Percentiles rank a stretch among this genome's conserved stretches.
Evolutionary conservation across 2,329 filamentous ascomycete genomes (phyloP).

Genomic region (Pleoardoris graminearum): DNA sequence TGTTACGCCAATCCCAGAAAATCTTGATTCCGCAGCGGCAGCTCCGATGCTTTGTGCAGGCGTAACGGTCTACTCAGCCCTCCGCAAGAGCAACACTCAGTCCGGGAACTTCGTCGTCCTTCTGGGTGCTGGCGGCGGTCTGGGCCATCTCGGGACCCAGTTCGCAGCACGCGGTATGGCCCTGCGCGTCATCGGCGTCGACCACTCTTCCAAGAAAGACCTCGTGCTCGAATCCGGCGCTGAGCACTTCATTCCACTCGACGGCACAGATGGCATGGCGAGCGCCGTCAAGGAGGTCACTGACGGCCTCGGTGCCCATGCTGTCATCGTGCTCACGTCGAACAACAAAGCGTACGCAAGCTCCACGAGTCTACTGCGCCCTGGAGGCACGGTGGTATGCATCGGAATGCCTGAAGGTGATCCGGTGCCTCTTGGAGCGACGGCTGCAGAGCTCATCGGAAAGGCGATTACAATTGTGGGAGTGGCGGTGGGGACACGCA

Average conservation of each 20-base stretch:
- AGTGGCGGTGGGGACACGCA: constrained; percentile 51
- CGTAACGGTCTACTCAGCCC: constrained; percentile 66
- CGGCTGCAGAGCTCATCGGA: constrained; percentile 46
- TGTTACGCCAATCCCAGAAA: constrained; percentile 70
- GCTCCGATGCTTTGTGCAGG: constrained; percentile 70
- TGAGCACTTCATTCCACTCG: constrained; percentile 67
- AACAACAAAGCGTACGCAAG: constrained; percentile 53
- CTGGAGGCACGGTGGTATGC: constrained; percentile 51
- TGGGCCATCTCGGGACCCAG: constrained; percentile 68
- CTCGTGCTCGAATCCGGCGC: constrained; percentile 64
- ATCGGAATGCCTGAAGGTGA: constrained; percentile 55
- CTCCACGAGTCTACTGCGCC: constrained; percentile 48
- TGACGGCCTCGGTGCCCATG: constrained; percentile 62
- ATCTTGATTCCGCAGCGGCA: constrained; percentile 61
- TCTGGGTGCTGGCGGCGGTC: constrained; percentile 60
- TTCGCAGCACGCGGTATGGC: constrained; percentile 64
- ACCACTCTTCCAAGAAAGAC: constrained; percentile 66
- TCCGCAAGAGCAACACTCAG: constrained; percentile 63
- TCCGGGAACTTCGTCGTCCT: constrained; percentile 65
- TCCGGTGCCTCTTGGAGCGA: constrained; percentile 49
- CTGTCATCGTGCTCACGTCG: constrained; percentile 60
- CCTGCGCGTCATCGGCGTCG: constrained; percentile 67
- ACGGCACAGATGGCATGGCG: constrained; percentile 55
- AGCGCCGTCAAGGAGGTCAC: constrained; percentile 61
- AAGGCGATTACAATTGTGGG: constrained; percentile 52